Percentiles rank a stretch among this genome's conserved stretches.
Evolutionary conservation across 768 basidiomycete species (phyloP).

Genomic region (Podaxis sp.): DNA sequence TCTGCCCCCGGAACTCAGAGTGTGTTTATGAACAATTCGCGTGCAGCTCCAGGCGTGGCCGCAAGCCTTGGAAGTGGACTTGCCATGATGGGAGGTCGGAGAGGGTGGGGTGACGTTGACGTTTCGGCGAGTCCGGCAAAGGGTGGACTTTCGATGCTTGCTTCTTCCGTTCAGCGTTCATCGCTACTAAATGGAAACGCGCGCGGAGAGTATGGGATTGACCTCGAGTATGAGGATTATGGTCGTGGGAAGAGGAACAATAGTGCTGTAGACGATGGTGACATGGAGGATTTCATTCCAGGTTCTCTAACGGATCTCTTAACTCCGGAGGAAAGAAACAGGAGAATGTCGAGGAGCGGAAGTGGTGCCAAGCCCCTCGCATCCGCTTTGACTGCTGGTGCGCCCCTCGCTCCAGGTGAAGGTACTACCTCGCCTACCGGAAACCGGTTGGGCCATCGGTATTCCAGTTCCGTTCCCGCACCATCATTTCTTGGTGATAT

Average conservation of each 20-base stretch:
- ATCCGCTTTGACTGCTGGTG: constrained; percentile 14
- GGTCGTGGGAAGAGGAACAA: constrained; percentile 26
- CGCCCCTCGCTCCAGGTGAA: background rate
- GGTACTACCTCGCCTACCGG: constrained; percentile 7
- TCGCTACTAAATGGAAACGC: constrained; percentile 13
- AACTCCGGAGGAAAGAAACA: constrained; percentile 80
- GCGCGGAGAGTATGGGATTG: constrained; percentile 29
- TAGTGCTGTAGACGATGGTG: constrained; percentile 62
- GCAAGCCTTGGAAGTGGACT: constrained; percentile 57
- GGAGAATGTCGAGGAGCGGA: constrained; percentile 75
- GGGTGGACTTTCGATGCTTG: constrained; percentile 5
- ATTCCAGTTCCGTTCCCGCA: constrained; percentile 80
- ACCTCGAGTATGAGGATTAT: constrained; percentile 37
- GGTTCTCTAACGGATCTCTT: constrained; percentile 84
- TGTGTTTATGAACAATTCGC: constrained; percentile 41
- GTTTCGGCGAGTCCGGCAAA: constrained; percentile 2
- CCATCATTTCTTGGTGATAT: constrained; percentile 72
- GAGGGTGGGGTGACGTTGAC: constrained; percentile 30
- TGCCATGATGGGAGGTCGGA: constrained; percentile 42
- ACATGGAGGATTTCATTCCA: constrained; percentile 86
- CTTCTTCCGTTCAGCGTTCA: constrained; percentile 14
- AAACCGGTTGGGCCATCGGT: constrained; percentile 50
- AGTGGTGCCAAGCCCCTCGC: constrained; percentile 38
- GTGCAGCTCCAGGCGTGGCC: constrained; percentile 46
- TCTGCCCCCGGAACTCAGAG: constrained; percentile 67